Base-by-base conservation (phyloP, 2,329 filamentous ascomycete genomes). In the Lachnellula occidentalis region DNA sequence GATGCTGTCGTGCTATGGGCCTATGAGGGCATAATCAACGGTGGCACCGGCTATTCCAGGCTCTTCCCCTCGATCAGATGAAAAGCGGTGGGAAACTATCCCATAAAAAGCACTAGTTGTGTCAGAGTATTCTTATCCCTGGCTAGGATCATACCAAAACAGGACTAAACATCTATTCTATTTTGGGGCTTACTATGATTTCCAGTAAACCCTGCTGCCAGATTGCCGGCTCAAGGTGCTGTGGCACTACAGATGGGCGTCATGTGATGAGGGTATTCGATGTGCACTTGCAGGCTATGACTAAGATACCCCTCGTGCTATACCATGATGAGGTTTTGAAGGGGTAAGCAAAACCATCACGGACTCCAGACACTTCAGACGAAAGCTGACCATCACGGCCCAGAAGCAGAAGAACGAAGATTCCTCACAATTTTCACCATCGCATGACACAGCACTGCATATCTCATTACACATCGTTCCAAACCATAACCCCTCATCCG, bases 371-470 rank as follows among this genome's bases (percentile, higher is more conserved):
- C 2, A 17, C 36, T 39, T 39, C 36, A 39, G 17, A 39, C 9
- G 36, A 46, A 27, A 21, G 27, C 45, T 31, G 2, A 43, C 46
- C 48, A 43, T 55, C 27, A 39, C 24, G 14, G 14, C 42, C 45
- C 39, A 43, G 34, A 17, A 49, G 50, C 31, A 12, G 45, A 37
- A 37, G 24, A 34, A 42, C 48, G 39, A 45, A 43, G 39, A 42
- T 53, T 50, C 50, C 37, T 50, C 54, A 48, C 42, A 47, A 56
- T 50, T 50, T 39, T 43, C 34, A 45, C 36, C 60, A 61, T 62
- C 58, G 53, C 61, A 64, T 67, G 63, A 66, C 64, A 62, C 60
- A 61, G 45, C 48, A 50, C 34, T 64, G 61, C 63, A 62, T 56
- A 59, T 61, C 36, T 36, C 43, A 63, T 66, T 63, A 65, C 62